A percentile compares a stretch with the other conserved stretches of the same genome.
These are phyloP conservation scores for Hypericum androsaemum DNA, from an alignment of 345 rosid genomes.

Conservation along the genomic window DNA sequence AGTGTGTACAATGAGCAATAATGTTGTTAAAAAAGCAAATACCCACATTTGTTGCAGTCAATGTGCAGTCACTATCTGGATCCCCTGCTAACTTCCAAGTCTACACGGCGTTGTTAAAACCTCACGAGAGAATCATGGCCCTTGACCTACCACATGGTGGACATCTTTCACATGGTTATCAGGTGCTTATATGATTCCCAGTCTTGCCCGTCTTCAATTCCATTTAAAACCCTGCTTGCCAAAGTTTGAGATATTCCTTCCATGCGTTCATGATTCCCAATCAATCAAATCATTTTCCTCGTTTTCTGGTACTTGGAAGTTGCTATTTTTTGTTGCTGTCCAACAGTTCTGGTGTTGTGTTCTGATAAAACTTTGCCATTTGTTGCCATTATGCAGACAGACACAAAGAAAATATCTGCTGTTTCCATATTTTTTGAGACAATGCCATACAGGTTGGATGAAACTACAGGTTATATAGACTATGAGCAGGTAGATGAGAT, in stretches of 20 bases:
- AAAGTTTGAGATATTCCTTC: too few species aligned
- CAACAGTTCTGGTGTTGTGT: background rate
- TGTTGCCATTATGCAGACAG: slow-evolving; percentile 49
- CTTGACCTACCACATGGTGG: slow-evolving; percentile 99
- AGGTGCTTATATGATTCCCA: slow-evolving; percentile 33
- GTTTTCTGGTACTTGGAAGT: background rate
- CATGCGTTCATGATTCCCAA: too few species aligned
- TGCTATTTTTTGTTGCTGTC: too few species aligned
- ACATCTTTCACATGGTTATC: slow-evolving; percentile 98
- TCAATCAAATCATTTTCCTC: too few species aligned
- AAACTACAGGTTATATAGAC: slow-evolving; percentile 84
- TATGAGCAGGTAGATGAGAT: slow-evolving; percentile 61
- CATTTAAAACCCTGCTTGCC: too few species aligned
- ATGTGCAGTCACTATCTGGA: slow-evolving; percentile 91
- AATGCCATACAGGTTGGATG: slow-evolving; percentile 91
- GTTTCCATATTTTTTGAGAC: slow-evolving; percentile 93
- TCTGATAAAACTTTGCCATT: slow-evolving; percentile 1
- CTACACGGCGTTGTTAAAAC: slow-evolving; percentile 78
- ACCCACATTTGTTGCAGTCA: slow-evolving; percentile 43
- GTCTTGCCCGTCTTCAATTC: background rate
- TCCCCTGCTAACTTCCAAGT: slow-evolving; percentile 94
- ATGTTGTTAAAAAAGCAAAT: too few species aligned
- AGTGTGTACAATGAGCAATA: too few species aligned
- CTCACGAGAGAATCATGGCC: slow-evolving; percentile 97
- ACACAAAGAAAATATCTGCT: slow-evolving; percentile 90